A percentile compares a stretch with the other conserved stretches of the same genome.
phyloP scores from a whole-genome alignment of 352 stramenopile species.

The Phytopythium ostracodes region DNA sequence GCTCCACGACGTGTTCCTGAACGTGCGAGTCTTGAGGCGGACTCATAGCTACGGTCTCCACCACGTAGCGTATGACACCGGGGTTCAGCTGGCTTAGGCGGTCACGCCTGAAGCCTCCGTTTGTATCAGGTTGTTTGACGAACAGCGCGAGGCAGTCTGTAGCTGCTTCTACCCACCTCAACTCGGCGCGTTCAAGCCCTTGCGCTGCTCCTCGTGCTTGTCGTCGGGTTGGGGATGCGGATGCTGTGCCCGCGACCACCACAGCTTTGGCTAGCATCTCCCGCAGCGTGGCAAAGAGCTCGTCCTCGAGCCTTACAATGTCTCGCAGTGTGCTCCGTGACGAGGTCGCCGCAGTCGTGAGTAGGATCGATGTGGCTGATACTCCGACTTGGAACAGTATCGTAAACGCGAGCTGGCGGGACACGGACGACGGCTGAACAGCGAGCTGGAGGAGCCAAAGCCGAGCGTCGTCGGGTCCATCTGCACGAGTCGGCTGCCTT shows the following conservation, averaged over 20 bases:
- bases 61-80: slow-evolving; percentile 25
- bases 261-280: slow-evolving; percentile 49
- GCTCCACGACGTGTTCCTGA: slow-evolving; percentile 19
- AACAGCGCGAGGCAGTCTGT: slow-evolving; percentile 32
- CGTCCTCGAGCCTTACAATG: slow-evolving; percentile 16
- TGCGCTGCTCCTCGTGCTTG: not conserved
- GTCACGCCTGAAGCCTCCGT: slow-evolving; percentile 22
- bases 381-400: slow-evolving; percentile 29
- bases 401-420: slow-evolving; percentile 36
- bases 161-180: slow-evolving; percentile 26
- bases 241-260: slow-evolving; percentile 24
- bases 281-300: slow-evolving; percentile 35
- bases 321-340: not conserved
- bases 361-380: slow-evolving; percentile 11
- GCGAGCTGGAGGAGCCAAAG: slow-evolving; percentile 40
- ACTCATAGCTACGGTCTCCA: slow-evolving; percentile 20
- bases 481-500: not conserved
- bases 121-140: slow-evolving; percentile 17
- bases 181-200: not conserved
- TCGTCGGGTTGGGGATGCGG: not conserved
- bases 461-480: slow-evolving; percentile 11
- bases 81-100: slow-evolving; percentile 26
- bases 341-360: slow-evolving; percentile 12
- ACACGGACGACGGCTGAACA: slow-evolving; percentile 27
- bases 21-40: slow-evolving; percentile 1